Conservation (phyloP, 148 eudicot species). For the Polygonum aviculare region DNA sequence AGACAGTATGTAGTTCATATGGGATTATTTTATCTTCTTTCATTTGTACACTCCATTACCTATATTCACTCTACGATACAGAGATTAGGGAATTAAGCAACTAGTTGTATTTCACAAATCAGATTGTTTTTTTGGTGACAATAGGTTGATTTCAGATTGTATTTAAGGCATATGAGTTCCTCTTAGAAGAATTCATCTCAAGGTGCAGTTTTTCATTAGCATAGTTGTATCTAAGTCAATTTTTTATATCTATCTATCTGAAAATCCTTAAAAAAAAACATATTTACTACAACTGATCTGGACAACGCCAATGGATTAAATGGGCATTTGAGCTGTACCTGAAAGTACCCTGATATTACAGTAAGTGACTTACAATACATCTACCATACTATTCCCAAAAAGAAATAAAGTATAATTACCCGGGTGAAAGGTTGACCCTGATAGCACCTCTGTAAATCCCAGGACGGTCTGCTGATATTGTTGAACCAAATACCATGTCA, state of each 20-base stretch:
- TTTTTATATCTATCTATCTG: no score
- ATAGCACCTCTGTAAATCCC: slow-evolving; percentile 48
- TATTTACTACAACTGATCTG: neutral
- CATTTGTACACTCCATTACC: neutral
- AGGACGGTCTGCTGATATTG: slow-evolving; percentile 26
- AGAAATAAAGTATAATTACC: slow-evolving; percentile 21
- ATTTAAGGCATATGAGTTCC: neutral
- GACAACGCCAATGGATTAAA: neutral
- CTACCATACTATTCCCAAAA: neutral
- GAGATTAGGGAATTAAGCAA: neutral
- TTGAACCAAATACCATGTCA: slow-evolving; percentile 49
- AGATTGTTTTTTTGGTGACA: neutral
- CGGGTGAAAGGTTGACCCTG: slow-evolving; percentile 41
- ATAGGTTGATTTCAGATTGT: neutral
- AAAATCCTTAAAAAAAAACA: no score
- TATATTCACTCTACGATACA: neutral
- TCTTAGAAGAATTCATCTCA: no score
- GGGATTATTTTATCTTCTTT: neutral
- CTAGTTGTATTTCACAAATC: neutral
- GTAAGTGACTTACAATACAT: neutral
- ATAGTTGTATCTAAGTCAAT: no score
- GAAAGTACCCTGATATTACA: neutral
- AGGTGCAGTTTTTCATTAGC: no score
- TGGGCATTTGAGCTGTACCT: neutral
- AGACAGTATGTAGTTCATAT: neutral